Percentiles rank a stretch among this genome's conserved stretches.
Conservation (phyloP, 78 protist genomes). For the Andalucia godoyi region DNA sequence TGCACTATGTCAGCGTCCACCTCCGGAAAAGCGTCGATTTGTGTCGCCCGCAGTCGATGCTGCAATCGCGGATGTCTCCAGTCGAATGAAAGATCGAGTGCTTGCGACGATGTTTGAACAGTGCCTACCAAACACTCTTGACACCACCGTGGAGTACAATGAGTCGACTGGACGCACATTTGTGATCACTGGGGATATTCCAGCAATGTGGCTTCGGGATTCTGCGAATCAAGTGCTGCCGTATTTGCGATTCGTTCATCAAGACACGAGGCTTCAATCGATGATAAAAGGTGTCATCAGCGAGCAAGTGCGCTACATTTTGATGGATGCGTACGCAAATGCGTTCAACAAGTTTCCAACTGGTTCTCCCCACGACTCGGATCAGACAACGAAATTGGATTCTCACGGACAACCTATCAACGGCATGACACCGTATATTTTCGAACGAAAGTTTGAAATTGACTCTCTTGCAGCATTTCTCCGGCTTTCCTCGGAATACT, state of each 20-base stretch:
- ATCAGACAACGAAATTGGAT: neutral
- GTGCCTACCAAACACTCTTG: constrained; percentile 28
- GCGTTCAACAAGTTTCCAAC: constrained; percentile 32
- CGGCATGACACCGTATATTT: neutral
- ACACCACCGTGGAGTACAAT: constrained; percentile 32
- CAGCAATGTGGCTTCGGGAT: constrained; percentile 53
- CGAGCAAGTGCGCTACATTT: constrained; percentile 4
- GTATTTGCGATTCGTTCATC: neutral
- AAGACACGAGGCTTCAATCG: neutral
- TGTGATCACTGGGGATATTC: constrained; percentile 33
- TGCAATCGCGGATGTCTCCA: neutral
- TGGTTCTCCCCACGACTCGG: no score
- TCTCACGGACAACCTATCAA: neutral
- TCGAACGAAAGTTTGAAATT: constrained; percentile 41
- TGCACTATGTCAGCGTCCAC: neutral
- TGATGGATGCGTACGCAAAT: constrained; percentile 39
- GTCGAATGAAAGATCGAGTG: constrained; percentile 1
- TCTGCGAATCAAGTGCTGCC: constrained; percentile 22
- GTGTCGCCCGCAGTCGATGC: neutral
- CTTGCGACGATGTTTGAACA: constrained; percentile 8
- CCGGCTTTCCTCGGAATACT: constrained; percentile 6
- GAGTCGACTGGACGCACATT: neutral
- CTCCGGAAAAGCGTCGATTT: neutral
- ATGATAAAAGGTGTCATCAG: constrained; percentile 12
- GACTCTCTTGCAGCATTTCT: constrained; percentile 23